Evolutionary conservation across 768 basidiomycete genomes (phyloP), one percentile per base, ranked within the genome.

Genomic region (Sporobolomyces pararoseus): DNA sequence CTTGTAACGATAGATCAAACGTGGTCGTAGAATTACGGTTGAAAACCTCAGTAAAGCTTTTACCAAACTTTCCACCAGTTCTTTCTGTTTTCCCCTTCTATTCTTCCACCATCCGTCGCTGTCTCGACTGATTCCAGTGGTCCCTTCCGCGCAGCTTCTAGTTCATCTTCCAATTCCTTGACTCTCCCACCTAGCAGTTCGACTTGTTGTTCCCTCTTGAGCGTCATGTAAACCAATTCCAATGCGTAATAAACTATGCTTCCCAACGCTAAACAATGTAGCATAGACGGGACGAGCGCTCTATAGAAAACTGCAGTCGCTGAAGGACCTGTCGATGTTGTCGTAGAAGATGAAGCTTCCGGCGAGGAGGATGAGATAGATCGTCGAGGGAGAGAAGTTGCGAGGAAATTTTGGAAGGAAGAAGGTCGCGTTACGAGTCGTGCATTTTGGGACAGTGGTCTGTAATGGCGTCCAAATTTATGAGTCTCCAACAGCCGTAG

Each of bases 181-280:
- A 47, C 46, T 47, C 23, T 47, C 7, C 23, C 46, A 13, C 46
- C 46, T 23, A 47, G 23, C 21, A 47, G 12, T 4, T 49, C 55
- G n/a, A 58, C 59, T 50, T 66, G 51, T 39, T 64, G 55, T 32
- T 73, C 72, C 23, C 65, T 35, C 16, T 54, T 37, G 42, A 73
- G 62, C 21, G 25, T 49, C 55, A 62, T 63, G 29, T 53, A 63
- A 7, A 21, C 35, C 1, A 70, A 51, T 47, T 73, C 72, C 46
- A 73, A 49, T 2, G 72, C 72, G 61, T 73, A 73, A 55, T 73
- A 73, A 35, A 73, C 72, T 65, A 73, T 73, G 4, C 27, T 32
- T 13, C 72, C 68, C 27, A 73, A 49, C 3, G 72, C 68, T 19
- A 73, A 68, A 47, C 68, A 69, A 61, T 69, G 65, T 27, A 73